Percentiles rank a stretch among this genome's conserved stretches.
Conservation (phyloP, 352 stramenopile species). For the Globisporangium abappressorium region DNA sequence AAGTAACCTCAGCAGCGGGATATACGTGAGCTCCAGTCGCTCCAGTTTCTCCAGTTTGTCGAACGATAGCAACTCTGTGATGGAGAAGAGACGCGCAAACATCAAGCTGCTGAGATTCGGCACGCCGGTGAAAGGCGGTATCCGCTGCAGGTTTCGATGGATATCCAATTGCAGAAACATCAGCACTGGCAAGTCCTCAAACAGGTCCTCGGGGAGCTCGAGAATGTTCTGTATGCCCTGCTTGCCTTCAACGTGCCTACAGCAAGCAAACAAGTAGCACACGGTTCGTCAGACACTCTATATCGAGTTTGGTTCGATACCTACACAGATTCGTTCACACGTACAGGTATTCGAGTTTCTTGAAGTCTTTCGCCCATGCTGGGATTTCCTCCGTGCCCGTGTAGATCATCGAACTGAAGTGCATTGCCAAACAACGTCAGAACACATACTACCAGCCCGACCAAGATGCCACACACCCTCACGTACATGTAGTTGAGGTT, state of each 20-base stretch:
- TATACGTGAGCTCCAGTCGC: conserved; percentile 24
- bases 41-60: conserved; percentile 17
- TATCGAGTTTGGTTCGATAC: background rate
- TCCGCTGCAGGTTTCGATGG: conserved; percentile 20
- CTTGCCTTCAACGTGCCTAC: conserved; percentile 47
- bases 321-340: background rate
- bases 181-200: conserved; percentile 29
- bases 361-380: conserved; percentile 30
- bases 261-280: background rate
- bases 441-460: background rate
- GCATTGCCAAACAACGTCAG: background rate
- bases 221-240: conserved; percentile 23
- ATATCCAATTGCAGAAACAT: conserved; percentile 35
- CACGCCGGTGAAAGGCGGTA: conserved; percentile 31
- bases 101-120: conserved; percentile 29
- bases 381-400: conserved; percentile 26
- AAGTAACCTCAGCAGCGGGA: conserved; percentile 15
- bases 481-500: conserved; percentile 40
- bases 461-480: no score
- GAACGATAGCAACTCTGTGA: conserved; percentile 32
- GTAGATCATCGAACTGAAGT: conserved; percentile 27
- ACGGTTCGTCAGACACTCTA: background rate
- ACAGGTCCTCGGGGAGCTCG: conserved; percentile 25
- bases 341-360: conserved; percentile 39
- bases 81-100: conserved; percentile 19